Conservation (phyloP, 208 protist species). For the Strigomonas galati region DNA sequence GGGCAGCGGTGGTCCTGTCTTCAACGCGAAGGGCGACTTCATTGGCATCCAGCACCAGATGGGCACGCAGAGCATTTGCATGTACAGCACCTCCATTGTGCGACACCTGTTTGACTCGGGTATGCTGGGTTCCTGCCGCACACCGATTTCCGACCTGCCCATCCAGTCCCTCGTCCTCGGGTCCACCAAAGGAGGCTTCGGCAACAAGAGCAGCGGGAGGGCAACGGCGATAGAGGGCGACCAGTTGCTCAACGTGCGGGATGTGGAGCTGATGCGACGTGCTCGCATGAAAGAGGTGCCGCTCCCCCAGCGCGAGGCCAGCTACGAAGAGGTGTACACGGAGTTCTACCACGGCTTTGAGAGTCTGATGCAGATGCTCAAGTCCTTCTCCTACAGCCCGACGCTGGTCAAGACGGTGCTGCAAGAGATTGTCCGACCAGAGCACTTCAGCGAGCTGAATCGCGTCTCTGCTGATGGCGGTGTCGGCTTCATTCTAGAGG, state of each 20-base stretch:
- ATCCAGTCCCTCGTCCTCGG: conserved; percentile 5
- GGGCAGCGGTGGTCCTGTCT: conserved; percentile 80
- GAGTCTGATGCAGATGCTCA: conserved; percentile 69
- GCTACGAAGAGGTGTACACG: conserved; percentile 53
- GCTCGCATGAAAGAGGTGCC: conserved; percentile 18
- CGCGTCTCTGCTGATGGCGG: conserved; percentile 42
- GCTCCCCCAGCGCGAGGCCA: conserved; percentile 35
- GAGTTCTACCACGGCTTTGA: conserved; percentile 69
- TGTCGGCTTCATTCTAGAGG: conserved; percentile 72
- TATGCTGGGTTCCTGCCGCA: conserved; percentile 64
- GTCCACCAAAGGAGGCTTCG: neutral
- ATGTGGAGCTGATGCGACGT: conserved; percentile 19
- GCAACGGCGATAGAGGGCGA: neutral
- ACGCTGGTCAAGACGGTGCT: conserved; percentile 49
- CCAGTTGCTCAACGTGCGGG: conserved; percentile 22
- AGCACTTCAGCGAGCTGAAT: conserved; percentile 29
- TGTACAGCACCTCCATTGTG: conserved; percentile 69
- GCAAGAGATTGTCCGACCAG: conserved; percentile 33
- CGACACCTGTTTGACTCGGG: conserved; percentile 64
- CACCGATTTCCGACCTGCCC: conserved; percentile 49
- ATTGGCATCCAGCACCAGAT: conserved; percentile 78
- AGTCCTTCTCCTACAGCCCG: conserved; percentile 63
- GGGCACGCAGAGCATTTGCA: conserved; percentile 48
- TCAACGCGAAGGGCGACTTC: conserved; percentile 78
- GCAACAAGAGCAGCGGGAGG: neutral